Base-by-base conservation (phyloP, 352 stramenopile genomes). In the Pythium rishiriense region DNA sequence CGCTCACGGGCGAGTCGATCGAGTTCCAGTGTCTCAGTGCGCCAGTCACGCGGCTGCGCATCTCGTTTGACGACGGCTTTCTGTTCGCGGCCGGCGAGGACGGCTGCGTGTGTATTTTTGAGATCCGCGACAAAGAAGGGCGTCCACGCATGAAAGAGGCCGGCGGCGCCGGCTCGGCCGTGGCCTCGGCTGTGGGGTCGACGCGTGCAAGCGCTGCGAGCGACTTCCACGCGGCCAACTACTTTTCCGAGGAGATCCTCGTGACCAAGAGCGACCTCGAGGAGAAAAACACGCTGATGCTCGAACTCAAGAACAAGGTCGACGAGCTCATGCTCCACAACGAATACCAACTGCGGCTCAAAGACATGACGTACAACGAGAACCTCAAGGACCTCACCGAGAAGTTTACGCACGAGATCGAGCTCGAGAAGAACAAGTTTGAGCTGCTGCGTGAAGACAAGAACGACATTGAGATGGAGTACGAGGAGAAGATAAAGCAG, bases 341-440 rank as follows among this genome's bases (percentile, higher is more conserved):
- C 66, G 94, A 98, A 55, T 98, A 98, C 69, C 91, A 98, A 58
- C 69, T 98, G 24, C 83, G 94, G 12, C 75, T 98, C 17, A 97
- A 98, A 59, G 93, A 98, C 64, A 98, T 98, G 91, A 97, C 93
- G 57, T 97, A 97, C 75, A 90, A 87, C 51, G 94, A 98, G 61
- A 96, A 97, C 54, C 79, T 98, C 28, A 98, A 98, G 67, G 94
- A 98, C 60, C 67, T 96, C 37, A 97, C 83, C 4, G 90, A 98
- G 52, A 94, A 96, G 66, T 98, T 97, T 66, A 95, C 85, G 3
- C 90, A 97, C 64, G 90, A 98, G 73, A 88, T 98, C 39, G 92
- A 97, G 60, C 74, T 93, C 46, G 91, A 97, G 67, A 96, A 97
- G 64, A 94, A 93, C 72, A 94, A 93, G 57, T 97, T 93, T 61